Percentiles rank a stretch among this genome's conserved stretches.
Conservation (phyloP, 306 rosid species). For the Vigna unguiculata region DNA sequence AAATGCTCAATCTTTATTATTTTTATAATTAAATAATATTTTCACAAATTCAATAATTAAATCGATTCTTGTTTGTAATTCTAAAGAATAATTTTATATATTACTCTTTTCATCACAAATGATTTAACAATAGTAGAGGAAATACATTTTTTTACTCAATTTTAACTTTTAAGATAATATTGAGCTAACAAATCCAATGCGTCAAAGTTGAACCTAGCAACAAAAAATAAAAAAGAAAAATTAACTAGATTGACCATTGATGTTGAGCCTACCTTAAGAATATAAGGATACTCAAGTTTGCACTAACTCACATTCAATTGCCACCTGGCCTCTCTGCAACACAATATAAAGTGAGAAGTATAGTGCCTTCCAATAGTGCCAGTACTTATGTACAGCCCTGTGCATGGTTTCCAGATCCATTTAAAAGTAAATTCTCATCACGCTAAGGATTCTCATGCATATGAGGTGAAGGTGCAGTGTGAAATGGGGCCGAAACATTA, state of each 20-base stretch:
- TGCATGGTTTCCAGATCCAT: constrained; percentile 32
- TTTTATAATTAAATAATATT: background rate
- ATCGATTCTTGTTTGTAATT: background rate
- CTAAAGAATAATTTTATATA: background rate
- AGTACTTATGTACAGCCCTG: constrained; percentile 39
- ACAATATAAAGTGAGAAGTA: constrained; percentile 8
- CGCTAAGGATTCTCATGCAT: constrained; percentile 59
- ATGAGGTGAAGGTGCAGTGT: constrained; percentile 51
- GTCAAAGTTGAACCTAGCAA: constrained; percentile 11
- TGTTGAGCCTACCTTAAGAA: background rate
- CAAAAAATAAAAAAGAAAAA: background rate
- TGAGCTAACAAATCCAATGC: background rate
- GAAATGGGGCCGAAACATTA: constrained; percentile 52
- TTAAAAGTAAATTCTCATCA: background rate
- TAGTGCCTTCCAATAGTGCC: constrained; percentile 15
- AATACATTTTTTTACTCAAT: background rate
- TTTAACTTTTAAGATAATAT: background rate
- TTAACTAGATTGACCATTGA: background rate
- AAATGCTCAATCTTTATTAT: background rate
- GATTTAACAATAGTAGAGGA: background rate
- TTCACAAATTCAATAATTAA: background rate
- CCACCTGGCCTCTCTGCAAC: constrained; percentile 10
- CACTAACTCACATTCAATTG: constrained; percentile 15
- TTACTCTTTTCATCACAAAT: background rate
- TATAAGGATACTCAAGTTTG: background rate